These are phyloP conservation scores for Vicia sativa DNA, from an alignment of 306 rosid species.

Conservation along the genomic window DNA sequence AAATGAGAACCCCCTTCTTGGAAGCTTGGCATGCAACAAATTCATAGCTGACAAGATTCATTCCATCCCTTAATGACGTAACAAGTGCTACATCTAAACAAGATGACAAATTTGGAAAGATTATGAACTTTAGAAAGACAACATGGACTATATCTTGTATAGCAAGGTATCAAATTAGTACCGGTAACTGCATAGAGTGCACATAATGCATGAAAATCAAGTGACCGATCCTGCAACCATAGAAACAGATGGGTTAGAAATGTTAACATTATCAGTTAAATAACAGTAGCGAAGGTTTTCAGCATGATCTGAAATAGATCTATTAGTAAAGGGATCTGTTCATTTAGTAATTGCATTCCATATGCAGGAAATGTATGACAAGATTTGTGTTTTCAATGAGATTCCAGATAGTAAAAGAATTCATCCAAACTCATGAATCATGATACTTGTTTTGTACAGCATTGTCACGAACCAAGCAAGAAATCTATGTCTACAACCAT, in stretches of 20 bases:
- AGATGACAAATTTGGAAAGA: slow-evolving; percentile 24
- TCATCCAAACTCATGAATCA: background rate
- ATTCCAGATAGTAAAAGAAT: background rate
- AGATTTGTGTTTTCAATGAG: background rate
- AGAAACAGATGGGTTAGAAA: slow-evolving; percentile 47
- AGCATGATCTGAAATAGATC: background rate
- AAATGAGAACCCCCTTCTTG: slow-evolving; percentile 93
- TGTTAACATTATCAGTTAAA: slow-evolving; percentile 38
- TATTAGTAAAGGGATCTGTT: slow-evolving; percentile 2
- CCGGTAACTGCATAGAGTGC: slow-evolving; percentile 96
- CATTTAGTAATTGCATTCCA: slow-evolving; percentile 3
- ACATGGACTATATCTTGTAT: slow-evolving; percentile 26
- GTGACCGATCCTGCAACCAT: slow-evolving; percentile 90
- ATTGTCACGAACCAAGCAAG: slow-evolving; percentile 4
- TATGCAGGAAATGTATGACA: slow-evolving; percentile 6
- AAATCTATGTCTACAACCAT: slow-evolving; percentile 23
- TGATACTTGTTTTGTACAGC: background rate
- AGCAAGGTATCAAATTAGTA: slow-evolving; percentile 55
- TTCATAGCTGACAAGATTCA: slow-evolving; percentile 99
- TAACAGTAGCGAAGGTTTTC: slow-evolving; percentile 1
- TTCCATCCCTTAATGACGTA: slow-evolving; percentile 95
- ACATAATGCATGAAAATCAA: slow-evolving; percentile 95
- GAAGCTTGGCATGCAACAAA: slow-evolving; percentile 94
- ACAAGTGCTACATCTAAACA: slow-evolving; percentile 89
- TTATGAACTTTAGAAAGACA: slow-evolving; percentile 16